Base-by-base conservation (phyloP, 2,329 filamentous ascomycete genomes). In the Stagonosporopsis rhizophila region DNA sequence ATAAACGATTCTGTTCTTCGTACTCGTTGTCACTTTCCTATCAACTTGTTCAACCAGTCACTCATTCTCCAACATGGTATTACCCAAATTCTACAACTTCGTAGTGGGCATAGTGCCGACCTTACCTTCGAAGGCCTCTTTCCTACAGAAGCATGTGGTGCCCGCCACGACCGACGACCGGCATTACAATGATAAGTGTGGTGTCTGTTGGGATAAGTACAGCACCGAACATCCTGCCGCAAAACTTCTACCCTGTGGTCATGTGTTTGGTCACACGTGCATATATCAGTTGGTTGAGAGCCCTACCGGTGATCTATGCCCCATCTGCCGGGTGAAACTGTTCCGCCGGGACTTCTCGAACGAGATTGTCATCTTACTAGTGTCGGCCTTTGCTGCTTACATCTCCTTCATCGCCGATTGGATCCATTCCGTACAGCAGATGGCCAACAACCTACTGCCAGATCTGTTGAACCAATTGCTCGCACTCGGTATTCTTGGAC, bases 211-310 rank as follows among this genome's bases (percentile, higher is more conserved):
- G 60, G 54, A 35, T 5, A 17, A 42, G 14, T 66, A 67, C 35
- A 51, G 59, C 23, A 37, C 46, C 6, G 32, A 57, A 5, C 63
- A 67, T 20, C 45, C 23, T 22, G 49, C 35, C 11, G 61, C 52
- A 6, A 59, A 56, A 17, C 32, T 65, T 2, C 37, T 49, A 8
- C 49, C 64, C 11, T 66, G 64, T 48, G 51, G 60, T 34, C 64
- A 66, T 23, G 42, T 65, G 44, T 65, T 63, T 28, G 64, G 64
- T 14, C 45, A 12, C 4, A 30, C 40, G 19, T 66, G 56, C 40
- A 39, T 62, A 5, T 14, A 8, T 3, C 14, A 56, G 11, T 48
- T 61, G n/a, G 44, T 49, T 14, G 14, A 59, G 0, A 37, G 42
- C 11, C 38, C 49, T 6, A 49, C 44, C 6, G 60, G 62, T 2